These are phyloP conservation scores for Darksidea phi DNA, from an alignment of 495 filamentous ascomycete species.

Conservation along the genomic window DNA sequence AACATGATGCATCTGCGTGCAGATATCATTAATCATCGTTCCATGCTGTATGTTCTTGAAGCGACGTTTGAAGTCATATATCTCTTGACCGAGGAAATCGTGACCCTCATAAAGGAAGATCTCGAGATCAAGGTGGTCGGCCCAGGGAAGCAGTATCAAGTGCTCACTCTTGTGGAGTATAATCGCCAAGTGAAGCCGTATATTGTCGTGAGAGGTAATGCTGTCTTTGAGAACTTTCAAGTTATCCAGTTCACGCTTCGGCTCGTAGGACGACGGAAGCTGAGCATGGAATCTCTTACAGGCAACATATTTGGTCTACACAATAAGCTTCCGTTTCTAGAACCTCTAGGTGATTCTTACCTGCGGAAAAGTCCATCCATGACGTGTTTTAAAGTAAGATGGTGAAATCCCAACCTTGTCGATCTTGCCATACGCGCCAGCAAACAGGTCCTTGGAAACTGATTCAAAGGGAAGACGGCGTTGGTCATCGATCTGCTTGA, in stretches of 20 bases:
- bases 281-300: slow-evolving; percentile 6
- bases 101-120: slow-evolving; percentile 7
- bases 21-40: not conserved
- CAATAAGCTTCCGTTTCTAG: no score
- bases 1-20: slow-evolving; percentile 5
- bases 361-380: not conserved
- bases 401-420: slow-evolving; percentile 14
- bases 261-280: not conserved
- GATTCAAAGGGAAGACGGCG: slow-evolving; percentile 9
- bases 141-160: slow-evolving; percentile 9
- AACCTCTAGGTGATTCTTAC: not conserved
- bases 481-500: not conserved
- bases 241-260: slow-evolving; percentile 2
- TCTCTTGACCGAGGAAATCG: not conserved
- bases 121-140: slow-evolving; percentile 10
- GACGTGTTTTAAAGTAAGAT: not conserved
- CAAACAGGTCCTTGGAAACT: not conserved
- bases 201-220: slow-evolving; percentile 4
- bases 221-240: slow-evolving; percentile 13
- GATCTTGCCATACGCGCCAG: slow-evolving; percentile 8
- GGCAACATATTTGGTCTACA: slow-evolving; percentile 8
- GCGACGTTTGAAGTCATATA: slow-evolving; percentile 1
- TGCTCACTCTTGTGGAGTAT: slow-evolving; percentile 8
- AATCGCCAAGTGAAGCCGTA: slow-evolving; percentile 7
- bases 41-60: not conserved